Conservation (phyloP, 2,329 filamentous ascomycete genomes). For the Chlorencoelia australis region DNA sequence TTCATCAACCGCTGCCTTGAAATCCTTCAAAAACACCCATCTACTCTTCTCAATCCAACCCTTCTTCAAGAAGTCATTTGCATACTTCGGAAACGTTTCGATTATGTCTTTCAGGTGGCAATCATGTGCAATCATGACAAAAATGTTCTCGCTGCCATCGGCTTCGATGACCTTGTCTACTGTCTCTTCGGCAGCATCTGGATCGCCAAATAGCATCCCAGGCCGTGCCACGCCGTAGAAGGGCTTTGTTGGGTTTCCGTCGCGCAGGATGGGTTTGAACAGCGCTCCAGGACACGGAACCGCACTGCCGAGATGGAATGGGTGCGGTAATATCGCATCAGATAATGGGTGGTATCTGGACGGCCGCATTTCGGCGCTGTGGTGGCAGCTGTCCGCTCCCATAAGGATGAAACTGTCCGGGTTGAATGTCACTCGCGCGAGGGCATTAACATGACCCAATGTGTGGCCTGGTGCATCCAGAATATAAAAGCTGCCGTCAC, state of each 20-base stretch:
- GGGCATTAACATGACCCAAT: constrained; percentile 32
- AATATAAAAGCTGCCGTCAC: constrained; percentile 46
- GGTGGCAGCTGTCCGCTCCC: constrained; percentile 35
- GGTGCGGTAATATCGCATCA: too few relatives aligned
- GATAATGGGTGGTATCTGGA: background rate
- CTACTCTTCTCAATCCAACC: constrained; percentile 33
- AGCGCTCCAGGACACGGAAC: background rate
- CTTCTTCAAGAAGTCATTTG: constrained; percentile 36
- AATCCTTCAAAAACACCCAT: constrained; percentile 41
- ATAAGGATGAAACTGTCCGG: constrained; percentile 32
- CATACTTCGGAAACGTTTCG: constrained; percentile 37
- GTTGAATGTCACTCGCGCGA: constrained; percentile 29
- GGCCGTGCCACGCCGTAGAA: constrained; percentile 25
- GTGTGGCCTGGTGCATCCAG: constrained; percentile 34
- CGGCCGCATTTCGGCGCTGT: background rate
- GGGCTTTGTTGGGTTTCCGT: constrained; percentile 8
- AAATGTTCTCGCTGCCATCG: constrained; percentile 33
- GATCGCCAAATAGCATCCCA: constrained; percentile 9
- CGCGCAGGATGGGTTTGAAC: background rate
- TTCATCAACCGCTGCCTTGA: too few relatives aligned
- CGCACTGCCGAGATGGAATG: background rate
- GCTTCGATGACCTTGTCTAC: constrained; percentile 34
- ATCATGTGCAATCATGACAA: constrained; percentile 39
- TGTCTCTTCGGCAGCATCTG: constrained; percentile 27
- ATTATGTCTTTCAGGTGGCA: constrained; percentile 30